Evolutionary conservation across 2,329 filamentous ascomycete species (phyloP).

Genomic region (Hymenoscyphus infarciens): DNA sequence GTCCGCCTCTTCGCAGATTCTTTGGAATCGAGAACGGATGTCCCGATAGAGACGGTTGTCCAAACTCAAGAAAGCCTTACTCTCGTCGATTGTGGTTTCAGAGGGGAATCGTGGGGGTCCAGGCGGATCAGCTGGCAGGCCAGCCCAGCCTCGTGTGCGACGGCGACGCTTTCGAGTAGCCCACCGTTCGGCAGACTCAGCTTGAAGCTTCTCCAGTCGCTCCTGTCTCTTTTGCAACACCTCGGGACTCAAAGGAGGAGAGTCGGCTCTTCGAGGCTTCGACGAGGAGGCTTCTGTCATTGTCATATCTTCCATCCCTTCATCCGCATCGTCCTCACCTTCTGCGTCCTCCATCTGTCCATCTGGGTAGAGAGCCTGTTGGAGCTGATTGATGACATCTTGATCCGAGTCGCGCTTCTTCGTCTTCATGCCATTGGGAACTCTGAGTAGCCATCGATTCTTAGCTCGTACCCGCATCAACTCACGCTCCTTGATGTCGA

Average conservation of each 20-base stretch:
- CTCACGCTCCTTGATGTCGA: slow-evolving; percentile 67
- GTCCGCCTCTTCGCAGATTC: slow-evolving; percentile 63
- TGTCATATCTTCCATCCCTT: slow-evolving; percentile 1
- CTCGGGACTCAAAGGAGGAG: slow-evolving; percentile 42
- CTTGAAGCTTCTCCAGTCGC: slow-evolving; percentile 51
- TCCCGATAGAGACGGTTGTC: slow-evolving; percentile 60
- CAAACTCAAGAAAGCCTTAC: slow-evolving; percentile 65
- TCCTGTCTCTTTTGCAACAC: slow-evolving; percentile 51
- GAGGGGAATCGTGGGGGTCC: slow-evolving; percentile 73
- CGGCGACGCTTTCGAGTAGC: slow-evolving; percentile 62
- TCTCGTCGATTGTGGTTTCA: slow-evolving; percentile 77
- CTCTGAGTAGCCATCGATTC: slow-evolving; percentile 64
- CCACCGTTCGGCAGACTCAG: slow-evolving; percentile 60
- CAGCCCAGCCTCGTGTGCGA: slow-evolving; percentile 64
- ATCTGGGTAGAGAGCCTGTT: slow-evolving; percentile 35
- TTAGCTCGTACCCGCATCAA: slow-evolving; percentile 65
- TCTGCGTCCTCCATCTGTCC: slow-evolving; percentile 30
- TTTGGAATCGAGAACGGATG: slow-evolving; percentile 63
- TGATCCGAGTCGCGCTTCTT: slow-evolving; percentile 36
- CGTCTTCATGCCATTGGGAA: slow-evolving; percentile 54
- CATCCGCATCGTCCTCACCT: slow-evolving; percentile 25
- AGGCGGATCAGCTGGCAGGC: slow-evolving; percentile 63
- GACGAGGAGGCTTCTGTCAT: slow-evolving; percentile 27
- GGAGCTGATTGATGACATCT: slow-evolving; percentile 35
- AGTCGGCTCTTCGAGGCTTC: slow-evolving; percentile 25